phyloP scores from a whole-genome alignment of 768 basidiomycete genomes.

The Trametes meyenii region DNA sequence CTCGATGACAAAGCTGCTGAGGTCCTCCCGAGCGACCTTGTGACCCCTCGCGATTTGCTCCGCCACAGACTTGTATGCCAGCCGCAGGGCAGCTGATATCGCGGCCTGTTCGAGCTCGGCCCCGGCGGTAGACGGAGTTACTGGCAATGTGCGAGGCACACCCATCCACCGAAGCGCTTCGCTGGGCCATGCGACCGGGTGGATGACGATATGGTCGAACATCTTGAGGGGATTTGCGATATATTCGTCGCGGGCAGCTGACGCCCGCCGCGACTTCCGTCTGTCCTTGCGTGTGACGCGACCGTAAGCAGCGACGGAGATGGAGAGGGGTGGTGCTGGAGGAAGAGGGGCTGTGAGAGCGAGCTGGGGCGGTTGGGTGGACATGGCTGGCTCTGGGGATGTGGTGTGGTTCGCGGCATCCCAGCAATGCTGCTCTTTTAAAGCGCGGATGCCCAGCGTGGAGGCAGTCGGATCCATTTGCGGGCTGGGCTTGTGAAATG shows the following conservation, averaged over 20 bases:
- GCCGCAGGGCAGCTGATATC: constrained; percentile 1
- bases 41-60: neutral
- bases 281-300: neutral
- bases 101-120: neutral
- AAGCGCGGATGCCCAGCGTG: constrained; percentile 1
- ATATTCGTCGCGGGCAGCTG: neutral
- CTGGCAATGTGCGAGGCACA: neutral
- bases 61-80: neutral
- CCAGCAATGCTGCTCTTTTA: neutral
- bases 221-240: constrained; percentile 10
- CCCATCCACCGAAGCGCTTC: constrained; percentile 14
- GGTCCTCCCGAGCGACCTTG: neutral
- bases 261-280: neutral
- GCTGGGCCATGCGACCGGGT: constrained; percentile 7
- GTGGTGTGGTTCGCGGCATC: neutral
- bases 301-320: neutral
- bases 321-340: neutral
- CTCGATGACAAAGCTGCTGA: constrained; percentile 4
- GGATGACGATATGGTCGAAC: constrained; percentile 15
- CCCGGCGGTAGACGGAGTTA: neutral
- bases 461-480: constrained; percentile 1
- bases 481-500: neutral
- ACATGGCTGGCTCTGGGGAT: neutral
- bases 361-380: constrained; percentile 2
- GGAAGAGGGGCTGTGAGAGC: neutral